Conservation (phyloP, 352 stramenopile genomes). For the Pythium insidiosum region DNA sequence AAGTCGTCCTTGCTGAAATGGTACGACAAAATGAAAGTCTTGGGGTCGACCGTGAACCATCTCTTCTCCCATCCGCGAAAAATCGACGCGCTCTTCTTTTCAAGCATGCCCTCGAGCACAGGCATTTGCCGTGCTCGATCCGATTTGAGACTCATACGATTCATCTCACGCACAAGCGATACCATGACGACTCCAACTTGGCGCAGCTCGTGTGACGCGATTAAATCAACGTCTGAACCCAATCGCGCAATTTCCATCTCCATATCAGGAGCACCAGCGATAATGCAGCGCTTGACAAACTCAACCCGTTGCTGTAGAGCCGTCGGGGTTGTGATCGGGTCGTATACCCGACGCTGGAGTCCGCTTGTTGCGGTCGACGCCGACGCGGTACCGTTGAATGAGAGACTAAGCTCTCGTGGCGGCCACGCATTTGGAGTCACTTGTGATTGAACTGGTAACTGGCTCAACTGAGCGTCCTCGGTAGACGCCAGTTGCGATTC, state of each 20-base stretch:
- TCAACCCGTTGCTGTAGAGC: slow-evolving; percentile 50
- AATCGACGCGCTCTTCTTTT: slow-evolving; percentile 74
- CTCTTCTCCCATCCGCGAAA: slow-evolving; percentile 61
- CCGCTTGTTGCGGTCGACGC: no score
- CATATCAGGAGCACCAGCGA: slow-evolving; percentile 23
- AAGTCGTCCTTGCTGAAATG: slow-evolving; percentile 61
- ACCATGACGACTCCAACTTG: slow-evolving; percentile 39
- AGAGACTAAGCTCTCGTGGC: no score
- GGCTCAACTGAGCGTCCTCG: no score
- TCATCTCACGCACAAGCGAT: slow-evolving; percentile 46
- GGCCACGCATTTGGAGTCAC: no score
- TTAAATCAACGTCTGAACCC: slow-evolving; percentile 27
- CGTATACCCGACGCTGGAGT: background rate
- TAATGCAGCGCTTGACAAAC: slow-evolving; percentile 33
- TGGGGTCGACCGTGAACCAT: slow-evolving; percentile 62
- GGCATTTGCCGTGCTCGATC: slow-evolving; percentile 28
- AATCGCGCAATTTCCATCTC: slow-evolving; percentile 25
- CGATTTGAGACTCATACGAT: slow-evolving; percentile 27
- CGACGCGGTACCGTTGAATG: background rate
- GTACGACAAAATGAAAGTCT: slow-evolving; percentile 61
- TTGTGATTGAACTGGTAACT: no score
- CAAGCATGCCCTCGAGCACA: slow-evolving; percentile 51
- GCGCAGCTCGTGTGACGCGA: slow-evolving; percentile 27
- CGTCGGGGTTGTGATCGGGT: slow-evolving; percentile 30
- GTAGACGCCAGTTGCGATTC: no score